phyloP scores from a whole-genome alignment of 768 basidiomycete species.

The Artomyces pyxidatus region DNA sequence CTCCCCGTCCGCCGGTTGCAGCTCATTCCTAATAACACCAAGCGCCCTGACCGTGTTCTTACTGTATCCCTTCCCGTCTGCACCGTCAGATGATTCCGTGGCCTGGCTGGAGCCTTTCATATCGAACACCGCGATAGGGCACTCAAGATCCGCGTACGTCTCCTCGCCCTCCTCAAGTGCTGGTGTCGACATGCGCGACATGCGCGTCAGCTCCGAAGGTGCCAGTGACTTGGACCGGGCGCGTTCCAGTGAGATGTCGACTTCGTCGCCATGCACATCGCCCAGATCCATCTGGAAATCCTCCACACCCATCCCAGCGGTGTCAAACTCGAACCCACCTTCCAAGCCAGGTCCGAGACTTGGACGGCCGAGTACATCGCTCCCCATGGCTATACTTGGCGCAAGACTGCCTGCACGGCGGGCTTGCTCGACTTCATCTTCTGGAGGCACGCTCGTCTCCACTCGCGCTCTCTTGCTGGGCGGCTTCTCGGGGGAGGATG shows the following conservation, averaged over 20 bases:
- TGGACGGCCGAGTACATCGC: constrained; percentile 43
- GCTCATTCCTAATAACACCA: constrained; percentile 61
- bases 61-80: constrained; percentile 71
- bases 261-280: constrained; percentile 33
- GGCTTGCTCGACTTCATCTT: constrained; percentile 62
- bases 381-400: constrained; percentile 44
- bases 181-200: constrained; percentile 62
- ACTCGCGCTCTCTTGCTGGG: constrained; percentile 53
- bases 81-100: constrained; percentile 22
- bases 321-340: constrained; percentile 46
- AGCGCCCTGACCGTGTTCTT: constrained; percentile 86
- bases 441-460: constrained; percentile 22
- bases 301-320: constrained; percentile 47
- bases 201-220: constrained; percentile 46
- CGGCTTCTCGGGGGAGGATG: constrained; percentile 44
- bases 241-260: constrained; percentile 28
- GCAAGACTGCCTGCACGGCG: constrained; percentile 61
- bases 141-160: constrained; percentile 58
- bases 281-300: constrained; percentile 70
- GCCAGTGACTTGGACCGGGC: constrained; percentile 38
- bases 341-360: constrained; percentile 8
- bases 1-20: constrained; percentile 45
- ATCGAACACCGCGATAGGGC: constrained; percentile 81
- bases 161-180: constrained; percentile 58
- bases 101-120: constrained; percentile 45